A percentile compares a stretch with the other conserved stretches of the same genome.
Evolutionary conservation across 768 basidiomycete species (phyloP).

Genomic region (Pleurotus cornucopiae): DNA sequence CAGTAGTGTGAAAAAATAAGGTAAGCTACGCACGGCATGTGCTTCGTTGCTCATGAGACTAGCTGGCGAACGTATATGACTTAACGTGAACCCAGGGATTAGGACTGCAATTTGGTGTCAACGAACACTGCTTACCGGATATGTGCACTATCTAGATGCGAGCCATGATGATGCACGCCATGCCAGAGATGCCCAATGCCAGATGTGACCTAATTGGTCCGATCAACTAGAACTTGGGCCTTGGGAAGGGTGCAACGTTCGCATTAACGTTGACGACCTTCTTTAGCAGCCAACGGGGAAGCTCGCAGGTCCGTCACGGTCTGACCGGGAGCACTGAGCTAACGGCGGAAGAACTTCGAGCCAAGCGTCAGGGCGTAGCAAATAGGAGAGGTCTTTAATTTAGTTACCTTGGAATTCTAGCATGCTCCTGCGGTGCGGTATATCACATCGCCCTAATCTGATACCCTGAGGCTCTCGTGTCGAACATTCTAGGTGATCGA

Average conservation of each 20-base stretch:
- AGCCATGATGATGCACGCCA: constrained; percentile 1
- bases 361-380: no score
- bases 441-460: neutral
- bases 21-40: no score
- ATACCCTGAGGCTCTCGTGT: neutral
- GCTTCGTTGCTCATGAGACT: no score
- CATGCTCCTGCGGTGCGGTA: neutral
- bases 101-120: no score
- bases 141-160: neutral
- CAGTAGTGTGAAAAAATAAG: no score
- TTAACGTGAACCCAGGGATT: no score
- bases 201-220: no score
- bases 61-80: no score
- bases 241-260: constrained; percentile 2
- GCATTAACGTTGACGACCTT: neutral
- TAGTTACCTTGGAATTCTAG: no score
- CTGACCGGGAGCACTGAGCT: neutral
- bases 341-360: no score
- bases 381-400: no score
- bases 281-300: neutral
- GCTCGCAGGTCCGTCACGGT: neutral
- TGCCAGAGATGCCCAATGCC: neutral
- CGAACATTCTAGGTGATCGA: neutral
- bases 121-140: neutral
- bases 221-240: neutral